Percentiles rank a stretch among this genome's conserved stretches.
These are phyloP conservation scores for Piromyces finnis DNA, from an alignment of 192 early-diverging fungal species.

Conservation along the genomic window DNA sequence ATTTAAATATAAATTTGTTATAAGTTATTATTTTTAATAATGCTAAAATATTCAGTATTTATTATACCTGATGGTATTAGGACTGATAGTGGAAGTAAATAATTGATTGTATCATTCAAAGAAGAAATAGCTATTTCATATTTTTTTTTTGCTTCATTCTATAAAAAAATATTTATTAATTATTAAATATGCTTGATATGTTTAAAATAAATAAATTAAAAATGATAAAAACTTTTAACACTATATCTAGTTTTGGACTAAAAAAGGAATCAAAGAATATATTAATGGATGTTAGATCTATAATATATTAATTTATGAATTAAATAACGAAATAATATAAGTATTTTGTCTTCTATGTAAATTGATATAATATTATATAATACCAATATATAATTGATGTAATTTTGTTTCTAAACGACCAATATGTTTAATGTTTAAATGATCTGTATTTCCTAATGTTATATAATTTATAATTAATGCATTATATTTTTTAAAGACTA, in stretches of 20 bases:
- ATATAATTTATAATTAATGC: background rate
- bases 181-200: too few species aligned
- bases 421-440: background rate
- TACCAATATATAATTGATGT: background rate
- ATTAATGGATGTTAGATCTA: background rate
- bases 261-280: background rate
- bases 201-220: background rate
- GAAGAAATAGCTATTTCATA: background rate
- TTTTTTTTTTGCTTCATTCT: background rate
- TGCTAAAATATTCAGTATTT: too few species aligned
- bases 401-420: background rate
- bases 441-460: background rate
- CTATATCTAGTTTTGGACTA: background rate
- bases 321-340: too few species aligned
- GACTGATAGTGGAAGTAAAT: background rate
- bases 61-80: background rate
- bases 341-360: too few species aligned
- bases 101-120: background rate
- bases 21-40: too few species aligned
- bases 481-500: too few species aligned
- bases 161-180: too few species aligned
- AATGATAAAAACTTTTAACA: background rate
- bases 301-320: too few species aligned
- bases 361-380: too few species aligned
- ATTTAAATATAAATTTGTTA: too few species aligned